Base-by-base conservation (phyloP, 1,139 yeast genomes). In the Saccharomyces pastorianus region DNA sequence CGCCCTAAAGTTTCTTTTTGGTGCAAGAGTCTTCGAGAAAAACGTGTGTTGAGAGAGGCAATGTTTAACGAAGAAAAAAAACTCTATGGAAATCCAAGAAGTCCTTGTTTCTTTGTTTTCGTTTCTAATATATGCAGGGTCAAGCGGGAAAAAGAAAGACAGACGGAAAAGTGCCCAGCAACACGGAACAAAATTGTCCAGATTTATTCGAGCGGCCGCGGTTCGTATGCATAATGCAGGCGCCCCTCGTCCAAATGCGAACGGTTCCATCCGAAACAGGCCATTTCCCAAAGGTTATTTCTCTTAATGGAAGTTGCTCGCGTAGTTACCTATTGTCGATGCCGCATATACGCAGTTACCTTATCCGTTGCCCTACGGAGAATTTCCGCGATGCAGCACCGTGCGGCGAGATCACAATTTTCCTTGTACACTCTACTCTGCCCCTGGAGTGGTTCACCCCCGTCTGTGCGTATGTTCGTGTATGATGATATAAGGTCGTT, bases 141-240 rank as follows among this genome's bases (percentile, higher is more conserved):
- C 32, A 47, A 47, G 23, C 11, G 25, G 38, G 31, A 27, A 47
- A 47, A 25, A 17, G 38, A 47, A 47, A 47, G 38, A 47, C 25
- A 47, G 28, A 47, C 32, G 25, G 41, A 47, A 47, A 31, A 47
- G 49, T 27, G 27, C 29, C 28, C 38, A 47, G 26, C 32, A 26
- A n/a, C 49, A 27, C 48, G 28, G 28, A 46, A 27, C 34, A 17
- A 38, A 38, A 38, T 17, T 17, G 25, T 38, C 44, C 11, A 38
- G 25, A 3, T 2, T 9, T 17, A 38, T 38, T 38, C 44, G 25
- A 38, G 44, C 44, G 25, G 23, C 44, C 25, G 44, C 44, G 44
- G 23, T 11, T 17, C n/a, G n/a, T 38, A 38, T 38, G 44, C 44
- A 38, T 38, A 38, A 17, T 17, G 44, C 44, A 38, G 6, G 44